Evolutionary conservation across 2,329 filamentous ascomycete genomes (phyloP).

Genomic region (Teratosphaeria zuluensis): DNA sequence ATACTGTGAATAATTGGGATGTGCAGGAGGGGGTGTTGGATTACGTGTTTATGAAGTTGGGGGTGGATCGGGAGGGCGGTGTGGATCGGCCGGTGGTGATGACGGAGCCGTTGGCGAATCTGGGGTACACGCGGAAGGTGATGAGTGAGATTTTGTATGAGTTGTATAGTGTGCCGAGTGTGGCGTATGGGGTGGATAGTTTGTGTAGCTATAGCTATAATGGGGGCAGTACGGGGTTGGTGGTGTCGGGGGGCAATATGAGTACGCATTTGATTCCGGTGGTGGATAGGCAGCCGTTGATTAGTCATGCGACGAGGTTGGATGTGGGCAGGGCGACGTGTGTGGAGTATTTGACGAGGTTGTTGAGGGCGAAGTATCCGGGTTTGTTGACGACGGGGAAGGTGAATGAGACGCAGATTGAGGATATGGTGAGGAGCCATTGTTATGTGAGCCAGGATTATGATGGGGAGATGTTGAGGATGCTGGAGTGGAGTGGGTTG

Average conservation of each 20-base stretch:
- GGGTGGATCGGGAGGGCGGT: constrained; percentile 63
- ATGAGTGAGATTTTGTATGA: constrained; percentile 98
- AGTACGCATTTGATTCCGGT: constrained; percentile 94
- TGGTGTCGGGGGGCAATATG: constrained; percentile 85
- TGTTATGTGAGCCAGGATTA: constrained; percentile 84
- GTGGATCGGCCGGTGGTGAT: constrained; percentile 85
- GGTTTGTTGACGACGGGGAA: constrained; percentile 59
- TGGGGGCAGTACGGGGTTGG: constrained; percentile 72
- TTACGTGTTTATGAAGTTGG: constrained; percentile 89
- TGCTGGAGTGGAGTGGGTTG: constrained; percentile 82
- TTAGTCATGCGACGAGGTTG: constrained; percentile 75
- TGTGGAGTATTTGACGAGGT: constrained; percentile 82
- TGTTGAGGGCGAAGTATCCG: constrained; percentile 85
- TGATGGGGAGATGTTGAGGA: constrained; percentile 63
- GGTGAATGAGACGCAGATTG: constrained; percentile 75
- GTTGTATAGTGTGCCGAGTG: constrained; percentile 80
- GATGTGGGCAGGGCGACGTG: constrained; percentile 93
- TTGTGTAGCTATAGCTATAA: constrained; percentile 95
- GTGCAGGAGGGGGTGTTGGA: constrained; percentile 91
- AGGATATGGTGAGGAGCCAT: constrained; percentile 77
- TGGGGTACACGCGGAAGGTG: constrained; percentile 66
- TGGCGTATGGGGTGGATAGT: constrained; percentile 91
- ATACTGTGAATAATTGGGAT: constrained; percentile 95
- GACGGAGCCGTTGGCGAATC: constrained; percentile 89
- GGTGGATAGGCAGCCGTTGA: constrained; percentile 71